Percentiles rank a stretch among this genome's conserved stretches.
These are phyloP conservation scores for Saccharomyces eubayanus DNA, from an alignment of 805 yeast species.

Conservation along the genomic window DNA sequence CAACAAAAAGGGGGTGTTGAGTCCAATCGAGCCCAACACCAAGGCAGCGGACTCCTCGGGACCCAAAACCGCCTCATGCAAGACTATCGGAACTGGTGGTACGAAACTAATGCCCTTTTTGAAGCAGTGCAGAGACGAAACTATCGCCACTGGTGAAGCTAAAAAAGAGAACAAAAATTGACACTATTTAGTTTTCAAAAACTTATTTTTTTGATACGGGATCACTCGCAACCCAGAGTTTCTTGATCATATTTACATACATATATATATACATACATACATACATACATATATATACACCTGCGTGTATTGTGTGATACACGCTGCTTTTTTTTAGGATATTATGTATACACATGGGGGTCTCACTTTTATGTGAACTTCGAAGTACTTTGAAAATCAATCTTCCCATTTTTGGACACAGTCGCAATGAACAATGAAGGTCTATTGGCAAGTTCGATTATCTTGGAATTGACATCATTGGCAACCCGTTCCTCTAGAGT, in stretches of 20 bases:
- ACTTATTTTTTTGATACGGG: slow-evolving; percentile 1
- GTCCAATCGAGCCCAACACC: slow-evolving; percentile 30
- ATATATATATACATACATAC: background rate
- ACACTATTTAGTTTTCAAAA: background rate
- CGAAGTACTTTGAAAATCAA: slow-evolving; percentile 17
- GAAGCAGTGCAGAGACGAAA: slow-evolving; percentile 93
- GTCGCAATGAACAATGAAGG: background rate
- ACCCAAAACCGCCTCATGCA: slow-evolving; percentile 39
- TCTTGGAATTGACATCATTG: background rate
- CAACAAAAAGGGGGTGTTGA: background rate
- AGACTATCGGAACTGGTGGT: slow-evolving; percentile 74
- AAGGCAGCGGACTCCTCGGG: slow-evolving; percentile 43
- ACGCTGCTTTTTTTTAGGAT: background rate
- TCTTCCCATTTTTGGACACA: slow-evolving; percentile 14
- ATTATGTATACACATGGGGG: background rate
- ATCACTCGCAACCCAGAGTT: background rate
- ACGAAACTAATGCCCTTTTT: slow-evolving; percentile 84
- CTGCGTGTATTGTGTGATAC: background rate
- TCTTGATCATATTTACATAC: background rate
- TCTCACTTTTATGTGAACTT: slow-evolving; percentile 7
- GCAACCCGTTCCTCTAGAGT: slow-evolving; percentile 1
- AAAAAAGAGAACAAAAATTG: background rate
- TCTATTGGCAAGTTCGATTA: background rate
- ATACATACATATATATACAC: background rate
- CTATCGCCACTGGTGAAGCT: slow-evolving; percentile 24